phyloP scores from a whole-genome alignment of 495 filamentous ascomycete genomes.

The Neurospora tetraspora region DNA sequence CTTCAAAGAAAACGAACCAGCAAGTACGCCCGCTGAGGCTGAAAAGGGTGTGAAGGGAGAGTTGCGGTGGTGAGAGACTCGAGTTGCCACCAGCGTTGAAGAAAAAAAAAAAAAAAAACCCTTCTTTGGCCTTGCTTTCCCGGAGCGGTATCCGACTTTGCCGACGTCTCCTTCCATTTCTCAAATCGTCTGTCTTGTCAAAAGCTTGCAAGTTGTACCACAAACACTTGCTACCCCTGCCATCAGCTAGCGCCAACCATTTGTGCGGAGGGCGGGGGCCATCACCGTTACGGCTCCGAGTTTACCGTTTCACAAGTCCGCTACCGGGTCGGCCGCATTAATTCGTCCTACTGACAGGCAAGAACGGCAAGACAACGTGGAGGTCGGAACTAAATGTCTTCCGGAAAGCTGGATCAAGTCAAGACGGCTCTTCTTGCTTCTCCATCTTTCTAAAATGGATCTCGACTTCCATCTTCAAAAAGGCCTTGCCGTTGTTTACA shows the following conservation, averaged over 20 bases:
- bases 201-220: neutral
- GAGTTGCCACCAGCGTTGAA: too few relatives aligned
- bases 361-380: neutral
- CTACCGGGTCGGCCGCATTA: neutral
- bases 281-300: neutral
- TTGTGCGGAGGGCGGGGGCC: neutral
- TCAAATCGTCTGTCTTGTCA: neutral
- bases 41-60: constrained; percentile 35
- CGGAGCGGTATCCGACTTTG: neutral
- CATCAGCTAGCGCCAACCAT: neutral
- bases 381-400: neutral
- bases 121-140: too few relatives aligned
- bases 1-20: constrained; percentile 33
- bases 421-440: neutral
- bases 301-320: neutral
- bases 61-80: constrained; percentile 28
- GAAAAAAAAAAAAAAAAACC: too few relatives aligned
- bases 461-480: neutral
- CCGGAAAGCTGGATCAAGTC: neutral
- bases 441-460: neutral
- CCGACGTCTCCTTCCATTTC: neutral
- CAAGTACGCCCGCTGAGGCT: constrained; percentile 2
- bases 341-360: neutral
- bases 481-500: neutral
- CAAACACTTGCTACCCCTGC: neutral